Evolutionary conservation across 1,284 basidiomycete genomes (phyloP).

Genomic region (Naganishia sp.): DNA sequence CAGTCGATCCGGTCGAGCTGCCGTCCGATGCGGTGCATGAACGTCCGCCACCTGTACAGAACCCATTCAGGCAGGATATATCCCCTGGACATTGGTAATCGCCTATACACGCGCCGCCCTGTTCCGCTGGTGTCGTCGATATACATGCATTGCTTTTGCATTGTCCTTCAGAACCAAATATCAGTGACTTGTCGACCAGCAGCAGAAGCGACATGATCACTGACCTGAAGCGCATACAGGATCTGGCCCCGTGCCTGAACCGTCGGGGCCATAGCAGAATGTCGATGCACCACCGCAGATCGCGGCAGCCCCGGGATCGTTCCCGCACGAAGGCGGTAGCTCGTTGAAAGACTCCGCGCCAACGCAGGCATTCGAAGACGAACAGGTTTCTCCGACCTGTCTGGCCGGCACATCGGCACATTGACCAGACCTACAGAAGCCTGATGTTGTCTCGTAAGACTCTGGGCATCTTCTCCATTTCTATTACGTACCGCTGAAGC

Average conservation of each 20-base stretch:
- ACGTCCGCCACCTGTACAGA: background rate
- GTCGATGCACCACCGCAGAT: conserved; percentile 5
- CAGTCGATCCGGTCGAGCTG: background rate
- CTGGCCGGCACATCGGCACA: background rate
- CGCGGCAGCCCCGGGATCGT: background rate
- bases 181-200: background rate
- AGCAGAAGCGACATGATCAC: background rate
- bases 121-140: no score
- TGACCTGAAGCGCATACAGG: conserved; percentile 11
- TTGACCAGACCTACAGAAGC: background rate
- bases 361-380: background rate
- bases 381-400: background rate
- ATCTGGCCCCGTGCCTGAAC: background rate
- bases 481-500: no score
- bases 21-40: background rate
- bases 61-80: no score
- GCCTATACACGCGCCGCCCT: background rate
- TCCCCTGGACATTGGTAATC: no score
- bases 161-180: background rate
- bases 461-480: no score
- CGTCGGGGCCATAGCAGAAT: conserved; percentile 2
- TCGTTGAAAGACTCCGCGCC: background rate
- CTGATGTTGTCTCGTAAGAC: background rate
- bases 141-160: background rate
- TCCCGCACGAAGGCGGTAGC: background rate